Evolutionary conservation across 352 stramenopile genomes (phyloP).

Genomic region (Phytophthora idaei): DNA sequence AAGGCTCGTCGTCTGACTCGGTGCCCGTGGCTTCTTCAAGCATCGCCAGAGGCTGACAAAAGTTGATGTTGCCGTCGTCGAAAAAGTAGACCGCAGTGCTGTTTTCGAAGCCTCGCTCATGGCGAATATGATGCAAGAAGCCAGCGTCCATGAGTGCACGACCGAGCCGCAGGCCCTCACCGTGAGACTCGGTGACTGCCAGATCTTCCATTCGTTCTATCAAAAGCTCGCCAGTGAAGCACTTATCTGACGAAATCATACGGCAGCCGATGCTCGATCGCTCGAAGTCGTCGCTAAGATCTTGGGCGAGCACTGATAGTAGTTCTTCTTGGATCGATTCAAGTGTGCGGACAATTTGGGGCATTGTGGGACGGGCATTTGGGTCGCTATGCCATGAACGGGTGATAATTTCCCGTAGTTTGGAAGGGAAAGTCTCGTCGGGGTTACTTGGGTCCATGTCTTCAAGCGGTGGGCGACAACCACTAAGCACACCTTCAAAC

Average conservation of each 20-base stretch:
- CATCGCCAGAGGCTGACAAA: constrained; percentile 50
- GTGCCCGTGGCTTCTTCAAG: constrained; percentile 34
- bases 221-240: constrained; percentile 36
- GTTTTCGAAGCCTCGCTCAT: constrained; percentile 44
- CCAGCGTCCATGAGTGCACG: constrained; percentile 68
- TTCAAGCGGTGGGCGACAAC: constrained; percentile 53
- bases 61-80: constrained; percentile 49
- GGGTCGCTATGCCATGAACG: constrained; percentile 61
- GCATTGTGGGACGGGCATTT: constrained; percentile 48
- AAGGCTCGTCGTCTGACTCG: constrained; percentile 36
- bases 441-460: constrained; percentile 7
- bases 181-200: constrained; percentile 22
- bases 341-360: constrained; percentile 50
- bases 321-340: constrained; percentile 73
- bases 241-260: constrained; percentile 29
- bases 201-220: constrained; percentile 48
- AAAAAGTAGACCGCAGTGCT: constrained; percentile 54
- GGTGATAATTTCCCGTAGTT: constrained; percentile 68
- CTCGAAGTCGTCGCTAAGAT: constrained; percentile 53
- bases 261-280: constrained; percentile 18
- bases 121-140: constrained; percentile 56
- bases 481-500: constrained; percentile 56
- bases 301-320: constrained; percentile 45
- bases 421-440: constrained; percentile 30
- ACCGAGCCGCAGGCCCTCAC: constrained; percentile 52